Percentiles rank a stretch among this genome's conserved stretches.
phyloP scores from a whole-genome alignment of 352 stramenopile species.

The Globisporangium acanthophoron region DNA sequence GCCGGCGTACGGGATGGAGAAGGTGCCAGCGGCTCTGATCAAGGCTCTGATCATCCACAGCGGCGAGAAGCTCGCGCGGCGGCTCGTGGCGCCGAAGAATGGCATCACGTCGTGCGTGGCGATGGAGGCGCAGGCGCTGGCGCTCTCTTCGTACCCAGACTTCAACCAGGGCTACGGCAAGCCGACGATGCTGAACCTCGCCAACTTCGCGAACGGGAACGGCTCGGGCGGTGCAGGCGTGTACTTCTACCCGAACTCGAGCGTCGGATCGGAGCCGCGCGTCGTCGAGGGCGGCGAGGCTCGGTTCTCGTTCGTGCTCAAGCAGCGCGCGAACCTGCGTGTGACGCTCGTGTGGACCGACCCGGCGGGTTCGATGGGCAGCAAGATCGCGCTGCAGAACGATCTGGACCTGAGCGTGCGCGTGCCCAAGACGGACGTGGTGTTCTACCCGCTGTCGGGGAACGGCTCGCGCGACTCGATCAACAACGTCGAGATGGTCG shows the following conservation, averaged over 20 bases:
- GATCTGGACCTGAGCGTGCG: conserved; percentile 62
- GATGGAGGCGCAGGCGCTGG: conserved; percentile 26
- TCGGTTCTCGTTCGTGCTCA: conserved; percentile 55
- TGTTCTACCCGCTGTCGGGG: conserved; percentile 58
- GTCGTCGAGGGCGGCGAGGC: conserved; percentile 41
- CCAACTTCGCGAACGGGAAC: conserved; percentile 31
- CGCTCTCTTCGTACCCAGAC: conserved; percentile 48
- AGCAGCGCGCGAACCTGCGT: conserved; percentile 43
- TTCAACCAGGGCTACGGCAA: conserved; percentile 79
- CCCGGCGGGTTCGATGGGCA: conserved; percentile 44
- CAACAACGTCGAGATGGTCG: conserved; percentile 83
- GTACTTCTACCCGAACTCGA: conserved; percentile 53
- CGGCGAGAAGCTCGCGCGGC: conserved; percentile 43
- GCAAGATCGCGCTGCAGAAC: conserved; percentile 55
- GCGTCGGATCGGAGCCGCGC: conserved; percentile 40
- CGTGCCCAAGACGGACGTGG: conserved; percentile 36
- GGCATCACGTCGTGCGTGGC: conserved; percentile 46
- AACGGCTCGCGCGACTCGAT: conserved; percentile 50
- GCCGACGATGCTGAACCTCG: conserved; percentile 75
- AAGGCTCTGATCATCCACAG: conserved; percentile 83
- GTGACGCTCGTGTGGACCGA: conserved; percentile 74
- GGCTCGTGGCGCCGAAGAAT: conserved; percentile 32
- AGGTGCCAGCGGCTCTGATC: conserved; percentile 57
- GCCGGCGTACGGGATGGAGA: conserved; percentile 40
- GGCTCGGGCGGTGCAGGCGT: conserved; percentile 30